phyloP scores from a whole-genome alignment of 2,329 filamentous ascomycete genomes.

The Colletotrichum theobromicola region DNA sequence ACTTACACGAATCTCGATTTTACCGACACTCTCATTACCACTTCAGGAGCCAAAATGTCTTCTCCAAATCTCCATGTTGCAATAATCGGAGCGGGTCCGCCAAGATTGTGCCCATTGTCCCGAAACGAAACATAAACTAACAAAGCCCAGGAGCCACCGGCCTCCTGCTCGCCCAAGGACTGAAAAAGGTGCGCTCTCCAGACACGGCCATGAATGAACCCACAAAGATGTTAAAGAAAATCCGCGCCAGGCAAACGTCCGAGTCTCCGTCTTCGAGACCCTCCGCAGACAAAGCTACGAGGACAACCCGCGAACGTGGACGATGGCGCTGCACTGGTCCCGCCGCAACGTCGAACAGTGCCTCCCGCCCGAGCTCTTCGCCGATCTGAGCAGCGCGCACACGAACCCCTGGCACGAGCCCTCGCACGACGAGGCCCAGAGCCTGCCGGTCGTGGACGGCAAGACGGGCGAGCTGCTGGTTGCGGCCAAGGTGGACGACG shows the following conservation, averaged over 20 bases:
- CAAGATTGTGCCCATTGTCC: background rate
- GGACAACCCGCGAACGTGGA: background rate
- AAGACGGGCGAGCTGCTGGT: background rate
- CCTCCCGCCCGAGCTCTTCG: background rate
- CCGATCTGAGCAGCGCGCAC: background rate
- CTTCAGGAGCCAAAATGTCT: background rate
- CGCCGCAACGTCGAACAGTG: background rate
- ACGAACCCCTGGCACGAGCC: background rate
- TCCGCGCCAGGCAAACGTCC: background rate
- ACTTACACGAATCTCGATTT: background rate
- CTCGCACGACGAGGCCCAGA: background rate
- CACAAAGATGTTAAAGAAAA: background rate
- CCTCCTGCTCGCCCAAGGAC: background rate
- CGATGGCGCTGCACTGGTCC: background rate
- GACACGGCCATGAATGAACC: background rate
- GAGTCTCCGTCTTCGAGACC: background rate
- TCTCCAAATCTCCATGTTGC: background rate
- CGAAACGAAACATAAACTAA: background rate
- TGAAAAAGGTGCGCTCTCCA: background rate
- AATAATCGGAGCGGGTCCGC: background rate
- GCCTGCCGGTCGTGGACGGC: background rate
- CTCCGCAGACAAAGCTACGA: background rate
- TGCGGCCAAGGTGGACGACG: background rate
- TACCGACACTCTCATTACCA: accelerated
- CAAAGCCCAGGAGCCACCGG: background rate